Conservation (phyloP, 371 early-diverging fungal genomes). For the Dinochytrium kinnereticum region DNA sequence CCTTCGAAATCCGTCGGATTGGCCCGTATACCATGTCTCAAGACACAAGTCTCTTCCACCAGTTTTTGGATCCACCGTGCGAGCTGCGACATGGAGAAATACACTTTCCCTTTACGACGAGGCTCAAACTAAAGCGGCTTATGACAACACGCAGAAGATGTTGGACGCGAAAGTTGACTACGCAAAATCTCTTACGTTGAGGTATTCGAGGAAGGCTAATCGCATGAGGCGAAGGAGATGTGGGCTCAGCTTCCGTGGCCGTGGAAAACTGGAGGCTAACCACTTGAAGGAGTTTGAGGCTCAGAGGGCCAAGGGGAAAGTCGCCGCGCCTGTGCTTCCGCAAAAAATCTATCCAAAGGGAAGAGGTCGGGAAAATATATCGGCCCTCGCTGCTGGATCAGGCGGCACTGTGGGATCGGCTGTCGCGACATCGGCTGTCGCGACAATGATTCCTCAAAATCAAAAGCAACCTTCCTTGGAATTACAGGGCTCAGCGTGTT, state of each 20-base stretch:
- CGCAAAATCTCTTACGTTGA: slow-evolving; percentile 29
- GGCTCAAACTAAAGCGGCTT: slow-evolving; percentile 10
- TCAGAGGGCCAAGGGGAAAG: neutral
- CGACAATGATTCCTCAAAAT: too few relatives aligned
- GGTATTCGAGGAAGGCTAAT: slow-evolving; percentile 31
- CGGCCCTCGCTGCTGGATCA: slow-evolving; percentile 3
- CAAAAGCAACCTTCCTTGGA: too few relatives aligned
- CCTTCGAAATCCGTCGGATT: slow-evolving; percentile 43
- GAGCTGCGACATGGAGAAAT: slow-evolving; percentile 42
- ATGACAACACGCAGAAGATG: slow-evolving; percentile 12
- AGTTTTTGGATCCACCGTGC: slow-evolving; percentile 36
- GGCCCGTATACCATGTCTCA: slow-evolving; percentile 39
- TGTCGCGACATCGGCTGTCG: too few relatives aligned
- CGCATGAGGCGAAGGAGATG: slow-evolving; percentile 7
- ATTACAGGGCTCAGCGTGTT: too few relatives aligned
- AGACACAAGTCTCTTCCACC: slow-evolving; percentile 43
- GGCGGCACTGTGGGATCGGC: neutral
- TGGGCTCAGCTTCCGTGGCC: slow-evolving; percentile 42
- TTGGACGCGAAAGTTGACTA: neutral
- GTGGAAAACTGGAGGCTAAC: slow-evolving; percentile 33
- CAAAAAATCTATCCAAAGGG: neutral
- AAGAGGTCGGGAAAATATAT: neutral
- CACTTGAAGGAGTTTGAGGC: neutral
- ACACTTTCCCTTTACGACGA: slow-evolving; percentile 13
- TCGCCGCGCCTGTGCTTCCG: neutral